Conservation (phyloP, 2,329 filamentous ascomycete genomes). For the Venturiaceae sp. region DNA sequence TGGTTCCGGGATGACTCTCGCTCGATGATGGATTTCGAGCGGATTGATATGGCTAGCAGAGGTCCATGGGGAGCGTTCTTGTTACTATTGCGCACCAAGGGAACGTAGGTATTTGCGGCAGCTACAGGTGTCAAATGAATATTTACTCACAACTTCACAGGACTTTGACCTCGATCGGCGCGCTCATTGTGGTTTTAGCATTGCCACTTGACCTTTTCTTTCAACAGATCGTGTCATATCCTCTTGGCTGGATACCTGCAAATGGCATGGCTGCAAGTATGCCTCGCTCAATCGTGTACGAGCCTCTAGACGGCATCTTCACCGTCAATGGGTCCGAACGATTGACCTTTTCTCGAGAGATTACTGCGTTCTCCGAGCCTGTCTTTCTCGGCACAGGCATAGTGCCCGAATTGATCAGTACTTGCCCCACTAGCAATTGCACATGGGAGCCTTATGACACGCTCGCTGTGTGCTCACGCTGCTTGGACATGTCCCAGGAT, state of each 20-base stretch:
- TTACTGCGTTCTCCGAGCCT: neutral
- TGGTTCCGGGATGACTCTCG: constrained; percentile 10
- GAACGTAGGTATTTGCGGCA: constrained; percentile 3
- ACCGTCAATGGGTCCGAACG: neutral
- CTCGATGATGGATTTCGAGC: constrained; percentile 7
- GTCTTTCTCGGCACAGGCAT: neutral
- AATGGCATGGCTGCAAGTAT: neutral
- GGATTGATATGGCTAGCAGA: constrained; percentile 5
- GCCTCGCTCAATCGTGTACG: neutral
- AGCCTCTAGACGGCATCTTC: neutral
- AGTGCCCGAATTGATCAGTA: neutral
- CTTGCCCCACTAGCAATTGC: constrained; percentile 9
- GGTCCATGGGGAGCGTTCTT: constrained; percentile 8
- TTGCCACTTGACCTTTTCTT: constrained; percentile 9
- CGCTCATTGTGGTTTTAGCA: constrained; percentile 4
- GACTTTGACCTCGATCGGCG: constrained; percentile 7
- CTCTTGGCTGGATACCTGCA: neutral
- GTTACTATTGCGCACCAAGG: neutral
- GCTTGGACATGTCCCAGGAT: neutral
- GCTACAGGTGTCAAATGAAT: neutral
- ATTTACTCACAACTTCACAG: neutral
- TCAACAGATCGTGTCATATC: constrained; percentile 8
- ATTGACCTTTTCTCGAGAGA: neutral
- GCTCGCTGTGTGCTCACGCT: constrained; percentile 4
- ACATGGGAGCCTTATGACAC: constrained; percentile 7